Conservation (phyloP, 2,329 filamentous ascomycete genomes). For the Penicillium sp. region DNA sequence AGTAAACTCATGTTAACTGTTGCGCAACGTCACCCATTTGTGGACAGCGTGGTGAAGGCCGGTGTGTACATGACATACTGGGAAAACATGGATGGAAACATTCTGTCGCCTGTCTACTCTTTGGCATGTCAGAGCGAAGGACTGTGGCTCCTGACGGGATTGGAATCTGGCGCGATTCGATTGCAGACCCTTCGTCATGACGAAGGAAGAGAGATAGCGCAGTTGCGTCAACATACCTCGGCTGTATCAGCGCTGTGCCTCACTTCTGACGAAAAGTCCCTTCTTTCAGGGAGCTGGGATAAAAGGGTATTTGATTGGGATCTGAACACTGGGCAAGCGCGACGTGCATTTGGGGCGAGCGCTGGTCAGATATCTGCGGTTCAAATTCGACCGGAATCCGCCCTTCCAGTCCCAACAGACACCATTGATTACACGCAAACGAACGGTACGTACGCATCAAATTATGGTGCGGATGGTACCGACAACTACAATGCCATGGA, state of each 20-base stretch:
- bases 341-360: constrained; percentile 68
- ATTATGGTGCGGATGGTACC: constrained; percentile 57
- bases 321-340: constrained; percentile 73
- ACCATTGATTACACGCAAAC: constrained; percentile 47
- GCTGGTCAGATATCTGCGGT: constrained; percentile 82
- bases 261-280: constrained; percentile 74
- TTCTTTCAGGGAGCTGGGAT: constrained; percentile 94
- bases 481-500: constrained; percentile 49
- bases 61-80: constrained; percentile 94
- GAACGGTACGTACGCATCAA: constrained; percentile 70
- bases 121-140: constrained; percentile 84
- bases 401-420: constrained; percentile 67
- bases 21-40: constrained; percentile 91
- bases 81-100: constrained; percentile 82
- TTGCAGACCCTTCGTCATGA: constrained; percentile 89
- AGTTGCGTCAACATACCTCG: constrained; percentile 76
- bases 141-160: constrained; percentile 82
- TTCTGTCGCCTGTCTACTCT: constrained; percentile 86
- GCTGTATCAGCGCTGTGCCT: constrained; percentile 84
- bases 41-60: constrained; percentile 93
- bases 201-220: constrained; percentile 82
- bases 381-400: constrained; percentile 73
- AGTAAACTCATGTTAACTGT: constrained; percentile 90
- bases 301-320: constrained; percentile 95
- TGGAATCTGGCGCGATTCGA: constrained; percentile 89